Base-by-base conservation (phyloP, 345 rosid genomes). In the Citrus cavaleriei region DNA sequence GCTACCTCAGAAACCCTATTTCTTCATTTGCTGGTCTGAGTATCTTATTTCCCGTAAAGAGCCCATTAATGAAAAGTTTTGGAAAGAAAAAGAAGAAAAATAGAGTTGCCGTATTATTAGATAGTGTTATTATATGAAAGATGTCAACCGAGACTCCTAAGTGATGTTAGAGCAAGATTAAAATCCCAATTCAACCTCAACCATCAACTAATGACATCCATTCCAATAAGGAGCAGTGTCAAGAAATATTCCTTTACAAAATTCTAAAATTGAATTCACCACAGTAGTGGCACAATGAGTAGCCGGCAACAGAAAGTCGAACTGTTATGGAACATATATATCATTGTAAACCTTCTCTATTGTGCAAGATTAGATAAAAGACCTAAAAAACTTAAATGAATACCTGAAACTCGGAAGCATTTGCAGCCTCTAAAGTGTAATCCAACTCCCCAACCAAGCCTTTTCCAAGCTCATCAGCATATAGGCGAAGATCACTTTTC, bases 401-500 rank as follows among this genome's bases (percentile, higher is more conserved):
- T 93, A 95, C 98, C 98, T 32, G 88, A 89, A 91, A 95, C 80
- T 91, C 86, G 49, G 88, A 81, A 64, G 98, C 95, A 86, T 95
- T 93, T 82, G 92, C 87, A 83, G 98, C 97, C 88, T 95, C 98
- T 82, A 90, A 82, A 70, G 82, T 83, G 79, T 91, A 95, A 85
- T 95, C 98, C 82, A 95, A 84, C 86, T 95, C 98, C 75, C 98
- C 98, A 77, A 90, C 95, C 80, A 95, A 88, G 63, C 98, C 98
- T 85, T 87, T 95, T 78, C 98, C 98, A 63, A 95, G 94, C 86
- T 95, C 98, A 86, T 95, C 98, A 75, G 97, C 98, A 83, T 95
- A 95, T 27, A 92, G 87, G 61, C 97, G 91, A 84, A 89, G 93
- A 79, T 95, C 97, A 84, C 72, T 89, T 84, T 92, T 92, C 81